Percentiles rank a stretch among this genome's conserved stretches.
Conservation (phyloP, 2,329 filamentous ascomycete species). For the Hypoxylon sp. region DNA sequence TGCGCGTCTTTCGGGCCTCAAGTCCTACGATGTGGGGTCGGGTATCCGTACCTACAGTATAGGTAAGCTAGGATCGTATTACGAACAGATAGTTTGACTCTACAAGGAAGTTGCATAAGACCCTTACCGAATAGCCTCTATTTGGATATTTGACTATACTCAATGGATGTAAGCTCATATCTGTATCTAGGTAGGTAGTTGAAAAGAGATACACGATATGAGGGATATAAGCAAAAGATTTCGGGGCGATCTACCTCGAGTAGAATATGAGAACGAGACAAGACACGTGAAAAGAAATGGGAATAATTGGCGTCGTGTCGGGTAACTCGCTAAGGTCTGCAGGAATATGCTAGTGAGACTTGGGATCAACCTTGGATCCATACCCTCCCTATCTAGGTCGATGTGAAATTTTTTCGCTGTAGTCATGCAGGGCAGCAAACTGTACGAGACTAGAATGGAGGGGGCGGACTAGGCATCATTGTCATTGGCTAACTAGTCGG, state of each 20-base stretch:
- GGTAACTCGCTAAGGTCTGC: slow-evolving; percentile 37
- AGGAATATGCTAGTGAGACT: slow-evolving; percentile 40
- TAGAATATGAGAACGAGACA: slow-evolving; percentile 8
- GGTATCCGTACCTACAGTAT: slow-evolving; percentile 26
- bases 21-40: slow-evolving; percentile 41
- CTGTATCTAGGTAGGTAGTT: neutral
- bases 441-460: slow-evolving; percentile 33
- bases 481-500: slow-evolving; percentile 30
- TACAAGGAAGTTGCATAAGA: slow-evolving; percentile 3
- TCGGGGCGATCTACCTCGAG: neutral
- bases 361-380: slow-evolving; percentile 35
- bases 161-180: neutral
- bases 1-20: slow-evolving; percentile 41
- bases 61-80: slow-evolving; percentile 18
- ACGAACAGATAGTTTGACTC: slow-evolving; percentile 12
- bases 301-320: slow-evolving; percentile 21
- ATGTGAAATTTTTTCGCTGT: slow-evolving; percentile 29
- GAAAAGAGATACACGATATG: neutral
- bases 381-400: slow-evolving; percentile 24
- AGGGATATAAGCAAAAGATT: slow-evolving; percentile 6
- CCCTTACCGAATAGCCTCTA: neutral
- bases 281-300: slow-evolving; percentile 29
- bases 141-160: neutral
- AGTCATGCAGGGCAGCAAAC: slow-evolving; percentile 42
- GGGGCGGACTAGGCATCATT: slow-evolving; percentile 25